These are phyloP conservation scores for Adansonia madagascariensis DNA, from an alignment of 441 rosid genomes.

Conservation along the genomic window DNA sequence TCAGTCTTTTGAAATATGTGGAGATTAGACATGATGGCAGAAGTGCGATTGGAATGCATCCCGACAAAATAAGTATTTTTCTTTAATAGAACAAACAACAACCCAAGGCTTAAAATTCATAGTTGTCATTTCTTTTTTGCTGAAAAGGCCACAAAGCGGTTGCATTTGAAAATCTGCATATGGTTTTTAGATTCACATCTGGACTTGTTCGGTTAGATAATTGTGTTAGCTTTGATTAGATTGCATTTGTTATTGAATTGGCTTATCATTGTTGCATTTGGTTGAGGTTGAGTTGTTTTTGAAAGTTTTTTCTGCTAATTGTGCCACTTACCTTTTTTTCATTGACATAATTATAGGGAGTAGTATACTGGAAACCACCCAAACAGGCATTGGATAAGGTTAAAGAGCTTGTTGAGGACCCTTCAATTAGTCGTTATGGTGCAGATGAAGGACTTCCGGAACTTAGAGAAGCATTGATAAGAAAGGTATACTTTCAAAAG, in stretches of 20 bases:
- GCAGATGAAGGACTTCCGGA: constrained; percentile 91
- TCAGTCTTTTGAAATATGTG: constrained; percentile 3
- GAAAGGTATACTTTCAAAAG: constrained; percentile 52
- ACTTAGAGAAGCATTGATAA: constrained; percentile 67
- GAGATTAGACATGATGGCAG: not conserved
- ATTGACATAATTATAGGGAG: constrained; percentile 55
- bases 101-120: not conserved
- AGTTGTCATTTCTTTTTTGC: not conserved
- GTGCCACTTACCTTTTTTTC: not conserved
- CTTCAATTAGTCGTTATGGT: constrained; percentile 79
- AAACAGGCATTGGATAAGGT: constrained; percentile 76
- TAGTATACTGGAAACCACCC: constrained; percentile 97
- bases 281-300: not conserved
- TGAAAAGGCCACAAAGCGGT: not conserved
- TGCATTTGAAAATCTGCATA: not conserved
- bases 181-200: not conserved
- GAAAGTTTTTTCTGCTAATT: not conserved
- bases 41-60: not conserved
- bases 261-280: constrained; percentile 8
- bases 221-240: constrained; percentile 12
- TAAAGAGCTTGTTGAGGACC: constrained; percentile 81
- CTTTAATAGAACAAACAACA: not conserved
- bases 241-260: not conserved
- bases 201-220: not conserved
- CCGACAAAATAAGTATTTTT: not conserved